Evolutionary conservation across 768 basidiomycete genomes (phyloP), one percentile per base, ranked within the genome.

Genomic region (Sistotremastrum niveocremeum): DNA sequence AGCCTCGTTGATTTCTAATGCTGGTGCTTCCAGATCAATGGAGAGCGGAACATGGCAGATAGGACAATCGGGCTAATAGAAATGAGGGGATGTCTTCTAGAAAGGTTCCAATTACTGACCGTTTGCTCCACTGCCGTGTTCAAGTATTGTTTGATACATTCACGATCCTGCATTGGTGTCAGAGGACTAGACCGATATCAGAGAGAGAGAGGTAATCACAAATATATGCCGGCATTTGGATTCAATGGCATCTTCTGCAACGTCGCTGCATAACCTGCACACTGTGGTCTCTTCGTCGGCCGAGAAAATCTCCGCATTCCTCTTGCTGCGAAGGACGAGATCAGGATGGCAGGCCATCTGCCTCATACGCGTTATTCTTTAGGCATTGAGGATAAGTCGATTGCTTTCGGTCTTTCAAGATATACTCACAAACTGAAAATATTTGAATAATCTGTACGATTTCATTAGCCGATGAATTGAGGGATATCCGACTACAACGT

Each of bases 311-410:
- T 67, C 68, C 1, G 77, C 73, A 47, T 86, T 89, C 28, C 72
- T 83, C 67, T 83, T 91, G 67, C 83, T 86, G 43, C 84, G 75
- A 12, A 97, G 69, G 9, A 98, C 93, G 34, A 98, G 74, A 60
- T 97, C 94, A 5, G 94, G 94, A 58, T 89, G 88, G 53, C 88
- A 90, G 5, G 86, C 88, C 85, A 90, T 85, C 68, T 91, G 88
- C 39, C 88, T 72, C 89, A 97, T 94, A 44, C 95, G 81, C 5
- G 93, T 98, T 46, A 98, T 78, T 54, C 88, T 81, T 44, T 51
- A 56, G 20, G 20, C 20, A 20, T 20, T 20, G 20, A 20, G 20
- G 47, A 62, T 67, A 44, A 59, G 57, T 11, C 5, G 38, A 44
- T 46, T 44, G 45, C 42, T 40, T 41, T 28, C 48, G 30, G n/a